Conservation (phyloP, 257 asterid species). For the Mentha longifolia region DNA sequence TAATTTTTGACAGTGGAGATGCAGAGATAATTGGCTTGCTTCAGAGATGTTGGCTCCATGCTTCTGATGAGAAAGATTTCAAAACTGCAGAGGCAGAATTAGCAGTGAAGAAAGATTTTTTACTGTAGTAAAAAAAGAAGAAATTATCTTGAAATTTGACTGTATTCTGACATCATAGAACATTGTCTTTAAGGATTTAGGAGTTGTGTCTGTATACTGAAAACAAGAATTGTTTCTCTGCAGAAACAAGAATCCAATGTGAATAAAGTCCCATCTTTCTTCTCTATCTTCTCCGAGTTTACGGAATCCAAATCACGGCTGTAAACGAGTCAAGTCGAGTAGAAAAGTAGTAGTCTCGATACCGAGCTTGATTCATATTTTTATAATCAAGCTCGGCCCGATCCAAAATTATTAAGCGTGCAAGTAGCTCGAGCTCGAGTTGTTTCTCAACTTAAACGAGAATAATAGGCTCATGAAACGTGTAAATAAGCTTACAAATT, state of each 20-base stretch:
- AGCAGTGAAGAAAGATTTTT: slow-evolving; percentile 13
- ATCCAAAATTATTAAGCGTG: too few relatives aligned
- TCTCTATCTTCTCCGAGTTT: neutral
- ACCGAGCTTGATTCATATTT: too few relatives aligned
- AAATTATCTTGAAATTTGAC: slow-evolving; percentile 22
- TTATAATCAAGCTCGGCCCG: neutral
- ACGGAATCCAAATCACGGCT: neutral
- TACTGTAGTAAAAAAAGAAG: slow-evolving; percentile 30
- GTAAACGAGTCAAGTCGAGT: neutral
- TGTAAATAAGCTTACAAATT: neutral
- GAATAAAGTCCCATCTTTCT: slow-evolving; percentile 21
- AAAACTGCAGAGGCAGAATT: slow-evolving; percentile 31
- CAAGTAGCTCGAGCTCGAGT: too few relatives aligned
- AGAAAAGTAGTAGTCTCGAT: neutral
- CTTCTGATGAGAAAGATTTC: slow-evolving; percentile 43
- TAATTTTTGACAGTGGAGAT: slow-evolving; percentile 37
- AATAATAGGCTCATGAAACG: too few relatives aligned
- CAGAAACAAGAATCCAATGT: slow-evolving; percentile 1
- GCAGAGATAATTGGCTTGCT: slow-evolving; percentile 51
- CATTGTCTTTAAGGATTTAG: slow-evolving; percentile 19
- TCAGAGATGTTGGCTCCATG: slow-evolving; percentile 57
- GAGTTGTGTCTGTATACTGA: slow-evolving; percentile 16
- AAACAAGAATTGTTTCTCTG: slow-evolving; percentile 8
- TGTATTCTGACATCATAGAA: neutral
- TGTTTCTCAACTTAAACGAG: neutral